A percentile compares a stretch with the other conserved stretches of the same genome.
Evolutionary conservation across 202 grass and related monocot species (phyloP).

Genomic region (Schoenoplectus tabernaemontani): DNA sequence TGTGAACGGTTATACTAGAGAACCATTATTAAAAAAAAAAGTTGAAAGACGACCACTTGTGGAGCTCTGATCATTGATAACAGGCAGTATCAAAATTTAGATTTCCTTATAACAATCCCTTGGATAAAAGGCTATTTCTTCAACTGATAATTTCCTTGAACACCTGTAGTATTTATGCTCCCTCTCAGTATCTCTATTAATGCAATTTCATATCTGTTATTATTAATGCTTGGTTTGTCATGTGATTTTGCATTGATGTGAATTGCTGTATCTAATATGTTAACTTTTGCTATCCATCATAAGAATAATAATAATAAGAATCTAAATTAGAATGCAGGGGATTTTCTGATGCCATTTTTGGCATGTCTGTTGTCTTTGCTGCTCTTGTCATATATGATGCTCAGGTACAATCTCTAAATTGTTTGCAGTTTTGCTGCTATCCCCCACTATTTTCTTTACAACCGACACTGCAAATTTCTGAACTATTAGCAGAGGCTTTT

Average conservation of each 20-base stretch:
- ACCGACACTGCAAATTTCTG: not conserved
- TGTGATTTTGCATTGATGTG: not conserved
- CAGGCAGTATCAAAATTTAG: not conserved
- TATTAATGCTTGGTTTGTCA: not conserved
- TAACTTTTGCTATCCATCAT: not conserved
- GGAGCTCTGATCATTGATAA: not conserved
- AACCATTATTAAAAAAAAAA: not conserved
- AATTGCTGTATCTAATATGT: not conserved
- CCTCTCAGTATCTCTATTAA: too few relatives aligned
- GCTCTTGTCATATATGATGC: conserved; percentile 93
- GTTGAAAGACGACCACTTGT: not conserved
- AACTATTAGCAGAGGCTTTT: not conserved
- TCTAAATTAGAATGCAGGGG: conserved; percentile 59
- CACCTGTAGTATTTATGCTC: too few relatives aligned
- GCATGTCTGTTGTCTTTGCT: conserved; percentile 87
- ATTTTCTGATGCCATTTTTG: conserved; percentile 78
- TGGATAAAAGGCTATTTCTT: not conserved
- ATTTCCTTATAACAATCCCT: not conserved
- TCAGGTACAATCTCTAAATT: conserved; percentile 38
- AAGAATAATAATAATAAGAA: conserved; percentile 27
- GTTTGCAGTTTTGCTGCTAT: not conserved
- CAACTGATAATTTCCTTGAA: too few relatives aligned
- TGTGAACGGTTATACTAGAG: not conserved
- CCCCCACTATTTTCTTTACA: not conserved
- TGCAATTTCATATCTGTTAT: too few relatives aligned